Evolutionary conservation across 768 basidiomycete species (phyloP).

Genomic region (Leccinum arenicola): DNA sequence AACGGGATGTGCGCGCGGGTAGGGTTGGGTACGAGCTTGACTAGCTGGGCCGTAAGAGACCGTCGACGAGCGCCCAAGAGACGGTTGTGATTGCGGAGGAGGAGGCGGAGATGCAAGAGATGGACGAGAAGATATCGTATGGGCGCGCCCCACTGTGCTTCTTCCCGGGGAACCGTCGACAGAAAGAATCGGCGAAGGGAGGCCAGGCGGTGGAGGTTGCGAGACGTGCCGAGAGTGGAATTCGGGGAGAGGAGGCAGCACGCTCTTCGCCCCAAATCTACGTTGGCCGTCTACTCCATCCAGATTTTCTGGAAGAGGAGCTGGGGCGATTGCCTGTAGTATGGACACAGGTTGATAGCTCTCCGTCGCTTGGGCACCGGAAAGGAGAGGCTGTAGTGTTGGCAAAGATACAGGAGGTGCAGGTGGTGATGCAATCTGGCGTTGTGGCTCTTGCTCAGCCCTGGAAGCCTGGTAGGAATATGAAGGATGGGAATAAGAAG

Average conservation of each 20-base stretch:
- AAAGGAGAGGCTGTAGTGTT: constrained; percentile 12
- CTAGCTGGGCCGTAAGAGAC: constrained; percentile 18
- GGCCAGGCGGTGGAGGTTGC: constrained; percentile 16
- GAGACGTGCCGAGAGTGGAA: constrained; percentile 17
- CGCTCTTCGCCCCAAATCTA: constrained; percentile 2
- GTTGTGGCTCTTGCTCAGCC: constrained; percentile 14
- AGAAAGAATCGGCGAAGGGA: constrained; percentile 21
- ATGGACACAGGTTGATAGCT: constrained; percentile 22
- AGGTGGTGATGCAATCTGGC: constrained; percentile 14
- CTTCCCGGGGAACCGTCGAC: constrained; percentile 10
- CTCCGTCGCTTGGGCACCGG: constrained; percentile 14
- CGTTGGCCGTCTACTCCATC: constrained; percentile 16
- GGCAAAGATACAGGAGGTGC: constrained; percentile 2
- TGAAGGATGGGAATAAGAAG: constrained; percentile 15
- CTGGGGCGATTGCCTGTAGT: constrained; percentile 12
- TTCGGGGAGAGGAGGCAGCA: constrained; percentile 7
- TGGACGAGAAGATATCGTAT: constrained; percentile 27
- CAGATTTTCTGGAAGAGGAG: neutral
- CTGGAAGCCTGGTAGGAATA: constrained; percentile 10
- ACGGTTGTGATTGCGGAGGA: constrained; percentile 11
- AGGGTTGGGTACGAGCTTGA: constrained; percentile 6
- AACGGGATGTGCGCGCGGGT: constrained; percentile 4
- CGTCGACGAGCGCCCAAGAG: constrained; percentile 25
- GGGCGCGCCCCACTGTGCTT: constrained; percentile 25
- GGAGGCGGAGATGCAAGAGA: constrained; percentile 16